Evolutionary conservation across 2,329 filamentous ascomycete species (phyloP), one percentile per base, ranked within the genome.

Genomic region (Trichoderma gracile): DNA sequence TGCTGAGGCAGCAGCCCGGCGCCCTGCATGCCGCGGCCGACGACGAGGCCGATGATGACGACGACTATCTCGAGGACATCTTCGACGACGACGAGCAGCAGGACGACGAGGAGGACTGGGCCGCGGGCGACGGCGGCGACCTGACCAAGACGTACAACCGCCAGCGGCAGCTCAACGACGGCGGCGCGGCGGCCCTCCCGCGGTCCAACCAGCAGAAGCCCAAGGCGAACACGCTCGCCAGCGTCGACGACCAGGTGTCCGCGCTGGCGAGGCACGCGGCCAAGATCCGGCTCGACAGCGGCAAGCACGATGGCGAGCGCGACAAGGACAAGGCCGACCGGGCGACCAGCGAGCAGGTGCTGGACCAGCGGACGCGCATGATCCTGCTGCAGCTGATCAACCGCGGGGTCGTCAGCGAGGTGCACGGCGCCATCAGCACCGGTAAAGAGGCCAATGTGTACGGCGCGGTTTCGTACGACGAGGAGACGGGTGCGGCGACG

Each of bases 361-460:
- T 99, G 67, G 95, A 99, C 78, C 92, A 93, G 68, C 86, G 93
- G 61, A 99, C 95, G 15, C 90, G 93, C 69, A 96, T 97, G 92
- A 93, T 99, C 67, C 81, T 99, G 61, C 82, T 97, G 68, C 92
- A 97, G 79, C 92, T 99, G 85, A 94, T 98, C 80, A 97, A 98
- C 77, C 88, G 92, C 40, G 90, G 92, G 66, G 83, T 94, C 67
- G 88, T 99, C 56, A 91, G 89, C 64, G 93, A 97, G 77, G 89
- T 99, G 58, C 93, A 99, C 75, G 95, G 96, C 53, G 95, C 95
- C 74, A 85, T 99, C 70, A 97, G 92, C 67, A 99, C 95, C 0
- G 95, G 95, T 63, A 99, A 99, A 76, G 95, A 99, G 78, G 95
- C 95, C 66, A 99, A 99, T 75, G 95, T 99, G 27, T 99, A 99